phyloP scores from a whole-genome alignment of 257 asterid genomes.

The Jaltomata sinuosa region DNA sequence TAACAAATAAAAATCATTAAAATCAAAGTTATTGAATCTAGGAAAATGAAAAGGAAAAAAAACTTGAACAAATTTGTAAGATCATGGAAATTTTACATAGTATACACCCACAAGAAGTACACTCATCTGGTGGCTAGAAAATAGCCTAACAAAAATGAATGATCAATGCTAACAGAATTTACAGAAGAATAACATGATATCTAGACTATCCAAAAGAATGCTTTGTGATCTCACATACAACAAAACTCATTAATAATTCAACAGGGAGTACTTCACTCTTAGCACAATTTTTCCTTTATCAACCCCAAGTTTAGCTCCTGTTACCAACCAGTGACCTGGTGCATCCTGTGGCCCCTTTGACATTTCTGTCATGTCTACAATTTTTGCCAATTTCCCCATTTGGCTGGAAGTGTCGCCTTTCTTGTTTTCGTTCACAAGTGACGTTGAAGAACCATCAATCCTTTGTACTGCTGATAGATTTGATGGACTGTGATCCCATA shows the following conservation, averaged over 20 bases:
- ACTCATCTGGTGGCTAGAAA: neutral
- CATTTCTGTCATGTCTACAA: constrained; percentile 94
- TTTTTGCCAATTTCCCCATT: constrained; percentile 64
- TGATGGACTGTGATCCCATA: constrained; percentile 95
- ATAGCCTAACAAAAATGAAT: constrained; percentile 6
- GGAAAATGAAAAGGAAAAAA: neutral
- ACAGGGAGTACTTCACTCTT: constrained; percentile 78
- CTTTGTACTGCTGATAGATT: constrained; percentile 39
- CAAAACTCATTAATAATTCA: constrained; percentile 62
- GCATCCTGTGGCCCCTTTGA: constrained; percentile 95
- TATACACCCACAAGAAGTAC: neutral
- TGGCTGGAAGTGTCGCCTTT: constrained; percentile 48
- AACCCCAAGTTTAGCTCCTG: constrained; percentile 99
- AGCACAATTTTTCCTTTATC: constrained; percentile 80
- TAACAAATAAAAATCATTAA: neutral
- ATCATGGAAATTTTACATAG: neutral
- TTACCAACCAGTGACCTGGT: constrained; percentile 96
- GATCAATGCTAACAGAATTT: constrained; percentile 14
- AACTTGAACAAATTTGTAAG: neutral
- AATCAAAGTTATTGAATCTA: neutral
- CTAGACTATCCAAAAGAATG: constrained; percentile 15
- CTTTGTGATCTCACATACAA: neutral
- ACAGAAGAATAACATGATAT: constrained; percentile 16
- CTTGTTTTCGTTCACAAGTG: constrained; percentile 31
- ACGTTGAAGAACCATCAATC: constrained; percentile 55